These are phyloP conservation scores for Trichoderma gracile DNA, from an alignment of 2,329 filamentous ascomycete genomes.

Conservation along the genomic window DNA sequence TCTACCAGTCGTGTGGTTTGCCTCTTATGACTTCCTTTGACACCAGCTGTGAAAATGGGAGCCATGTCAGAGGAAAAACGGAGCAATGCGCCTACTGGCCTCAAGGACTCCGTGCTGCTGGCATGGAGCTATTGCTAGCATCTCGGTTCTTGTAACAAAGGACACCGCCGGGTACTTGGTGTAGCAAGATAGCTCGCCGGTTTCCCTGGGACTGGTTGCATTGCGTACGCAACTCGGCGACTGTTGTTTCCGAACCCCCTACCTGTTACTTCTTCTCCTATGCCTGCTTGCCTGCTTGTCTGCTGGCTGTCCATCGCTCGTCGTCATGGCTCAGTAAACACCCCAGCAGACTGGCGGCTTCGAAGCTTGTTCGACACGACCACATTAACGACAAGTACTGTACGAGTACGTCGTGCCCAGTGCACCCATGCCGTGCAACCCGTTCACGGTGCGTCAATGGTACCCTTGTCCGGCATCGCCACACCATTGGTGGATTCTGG, in stretches of 20 bases:
- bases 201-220: neutral
- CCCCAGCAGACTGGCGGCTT: constrained; percentile 18
- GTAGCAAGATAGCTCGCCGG: constrained; percentile 10
- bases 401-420: constrained; percentile 9
- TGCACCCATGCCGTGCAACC: constrained; percentile 26
- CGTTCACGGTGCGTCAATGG: constrained; percentile 21
- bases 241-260: constrained; percentile 5
- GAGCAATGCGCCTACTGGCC: neutral
- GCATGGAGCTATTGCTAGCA: constrained; percentile 15
- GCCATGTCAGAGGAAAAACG: neutral
- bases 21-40: too few relatives aligned
- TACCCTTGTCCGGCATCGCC: constrained; percentile 5
- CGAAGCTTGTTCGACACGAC: constrained; percentile 18
- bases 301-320: neutral
- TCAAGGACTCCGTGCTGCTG: neutral
- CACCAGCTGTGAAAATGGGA: neutral
- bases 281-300: constrained; percentile 6
- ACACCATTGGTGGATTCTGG: constrained; percentile 22
- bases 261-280: constrained; percentile 1
- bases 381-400: too few relatives aligned
- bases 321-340: neutral
- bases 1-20: neutral
- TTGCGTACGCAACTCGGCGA: constrained; percentile 10
- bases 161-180: constrained; percentile 9
- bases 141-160: constrained; percentile 16